Conservation (phyloP, 179 eudicot species). For the Spinacia oleracea region DNA sequence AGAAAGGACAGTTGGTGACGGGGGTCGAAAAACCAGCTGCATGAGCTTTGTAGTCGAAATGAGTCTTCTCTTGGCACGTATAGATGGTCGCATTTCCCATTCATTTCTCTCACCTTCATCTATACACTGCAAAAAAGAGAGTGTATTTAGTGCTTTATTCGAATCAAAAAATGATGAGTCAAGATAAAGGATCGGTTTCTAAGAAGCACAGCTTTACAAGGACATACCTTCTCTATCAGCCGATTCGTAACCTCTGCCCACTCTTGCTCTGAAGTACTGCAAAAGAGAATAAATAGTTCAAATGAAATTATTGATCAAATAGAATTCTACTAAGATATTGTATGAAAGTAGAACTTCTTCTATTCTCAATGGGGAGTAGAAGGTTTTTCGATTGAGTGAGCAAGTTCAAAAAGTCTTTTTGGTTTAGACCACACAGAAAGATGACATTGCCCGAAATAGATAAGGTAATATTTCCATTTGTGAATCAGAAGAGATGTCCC, state of each 20-base stretch:
- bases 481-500: too few relatives aligned
- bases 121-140: conserved; percentile 42
- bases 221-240: conserved; percentile 54
- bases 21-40: conserved; percentile 72
- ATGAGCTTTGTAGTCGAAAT: conserved; percentile 61
- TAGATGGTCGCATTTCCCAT: conserved; percentile 35
- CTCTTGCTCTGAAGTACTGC: conserved; percentile 55
- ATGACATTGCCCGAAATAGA: too few relatives aligned
- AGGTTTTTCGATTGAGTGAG: too few relatives aligned
- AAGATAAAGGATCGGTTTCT: not conserved
- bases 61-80: conserved; percentile 62
- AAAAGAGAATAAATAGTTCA: conserved; percentile 19
- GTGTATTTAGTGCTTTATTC: not conserved
- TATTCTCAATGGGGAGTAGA: too few relatives aligned
- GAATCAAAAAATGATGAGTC: not conserved
- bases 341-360: too few relatives aligned
- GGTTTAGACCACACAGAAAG: too few relatives aligned
- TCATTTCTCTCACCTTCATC: conserved; percentile 45
- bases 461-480: too few relatives aligned
- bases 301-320: too few relatives aligned
- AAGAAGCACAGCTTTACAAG: not conserved
- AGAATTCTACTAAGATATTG: too few relatives aligned
- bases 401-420: too few relatives aligned
- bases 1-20: conserved; percentile 45
- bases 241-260: conserved; percentile 60